Conservation (phyloP, 1,284 basidiomycete species). For the Grifola frondosa region DNA sequence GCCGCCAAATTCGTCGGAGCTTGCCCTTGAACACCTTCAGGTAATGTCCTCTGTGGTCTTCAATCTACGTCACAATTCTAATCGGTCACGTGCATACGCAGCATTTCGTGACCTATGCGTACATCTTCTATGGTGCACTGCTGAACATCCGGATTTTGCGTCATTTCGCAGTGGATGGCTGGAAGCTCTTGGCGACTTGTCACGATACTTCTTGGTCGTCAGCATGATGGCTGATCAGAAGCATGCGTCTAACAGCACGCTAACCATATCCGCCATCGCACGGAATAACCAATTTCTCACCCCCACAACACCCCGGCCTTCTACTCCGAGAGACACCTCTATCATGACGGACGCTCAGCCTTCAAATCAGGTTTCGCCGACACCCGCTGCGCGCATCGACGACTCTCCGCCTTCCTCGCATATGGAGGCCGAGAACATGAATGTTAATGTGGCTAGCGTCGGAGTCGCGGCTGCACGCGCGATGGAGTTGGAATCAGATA, state of each 20-base stretch:
- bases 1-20: slow-evolving; percentile 76
- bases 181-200: slow-evolving; percentile 94
- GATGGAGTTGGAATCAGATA: slow-evolving; percentile 88
- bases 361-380: slow-evolving; percentile 20
- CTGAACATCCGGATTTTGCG: slow-evolving; percentile 79
- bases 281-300: slow-evolving; percentile 26
- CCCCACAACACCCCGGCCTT: slow-evolving; percentile 19
- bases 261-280: slow-evolving; percentile 41
- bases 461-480: slow-evolving; percentile 84
- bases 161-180: slow-evolving; percentile 86
- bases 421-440: slow-evolving; percentile 22
- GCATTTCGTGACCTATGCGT: slow-evolving; percentile 92
- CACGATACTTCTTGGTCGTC: slow-evolving; percentile 94
- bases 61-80: slow-evolving; percentile 1
- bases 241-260: slow-evolving; percentile 38
- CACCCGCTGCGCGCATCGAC: slow-evolving; percentile 54
- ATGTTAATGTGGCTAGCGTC: slow-evolving; percentile 59
- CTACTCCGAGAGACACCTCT: slow-evolving; percentile 37
- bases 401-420: slow-evolving; percentile 50
- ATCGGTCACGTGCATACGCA: slow-evolving; percentile 4
- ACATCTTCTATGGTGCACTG: slow-evolving; percentile 89
- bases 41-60: slow-evolving; percentile 12
- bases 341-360: slow-evolving; percentile 33
- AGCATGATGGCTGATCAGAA: slow-evolving; percentile 60
- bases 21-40: slow-evolving; percentile 38